phyloP scores from a whole-genome alignment of 1,284 basidiomycete species.

The Ustilago cynodontis region DNA sequence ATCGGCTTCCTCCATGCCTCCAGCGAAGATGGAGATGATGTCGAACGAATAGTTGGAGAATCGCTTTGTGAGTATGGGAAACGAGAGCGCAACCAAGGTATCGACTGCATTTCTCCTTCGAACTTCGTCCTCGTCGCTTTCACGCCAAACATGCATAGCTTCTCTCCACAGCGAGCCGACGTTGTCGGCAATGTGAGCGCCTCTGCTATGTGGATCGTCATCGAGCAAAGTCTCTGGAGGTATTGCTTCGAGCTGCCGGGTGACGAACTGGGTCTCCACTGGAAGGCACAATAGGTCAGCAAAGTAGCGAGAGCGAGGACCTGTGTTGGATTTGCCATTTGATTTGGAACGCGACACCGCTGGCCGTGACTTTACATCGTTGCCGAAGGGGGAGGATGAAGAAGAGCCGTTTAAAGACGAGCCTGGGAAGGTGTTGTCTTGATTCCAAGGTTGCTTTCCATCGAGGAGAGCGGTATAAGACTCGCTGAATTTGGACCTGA shows the following conservation, averaged over 20 bases:
- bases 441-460: constrained; percentile 61
- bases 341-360: constrained; percentile 36
- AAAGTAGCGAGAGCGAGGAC: constrained; percentile 61
- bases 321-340: constrained; percentile 59
- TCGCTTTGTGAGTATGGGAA: constrained; percentile 58
- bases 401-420: constrained; percentile 3
- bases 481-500: constrained; percentile 59
- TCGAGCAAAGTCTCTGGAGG: constrained; percentile 50
- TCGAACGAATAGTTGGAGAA: constrained; percentile 65
- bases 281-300: constrained; percentile 61
- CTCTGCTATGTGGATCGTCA: constrained; percentile 51
- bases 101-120: constrained; percentile 61
- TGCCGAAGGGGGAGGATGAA: constrained; percentile 12
- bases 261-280: constrained; percentile 55
- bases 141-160: constrained; percentile 54
- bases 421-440: constrained; percentile 4
- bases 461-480: constrained; percentile 54
- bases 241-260: constrained; percentile 47
- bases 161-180: constrained; percentile 64
- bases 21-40: constrained; percentile 62
- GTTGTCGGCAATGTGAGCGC: constrained; percentile 58
- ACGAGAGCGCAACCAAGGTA: constrained; percentile 60
- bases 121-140: constrained; percentile 56
- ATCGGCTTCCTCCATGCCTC: constrained; percentile 67
- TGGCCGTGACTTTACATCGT: constrained; percentile 19